Evolutionary conservation across 2,329 filamentous ascomycete genomes (phyloP).

Genomic region (Stylonectria norvegica): DNA sequence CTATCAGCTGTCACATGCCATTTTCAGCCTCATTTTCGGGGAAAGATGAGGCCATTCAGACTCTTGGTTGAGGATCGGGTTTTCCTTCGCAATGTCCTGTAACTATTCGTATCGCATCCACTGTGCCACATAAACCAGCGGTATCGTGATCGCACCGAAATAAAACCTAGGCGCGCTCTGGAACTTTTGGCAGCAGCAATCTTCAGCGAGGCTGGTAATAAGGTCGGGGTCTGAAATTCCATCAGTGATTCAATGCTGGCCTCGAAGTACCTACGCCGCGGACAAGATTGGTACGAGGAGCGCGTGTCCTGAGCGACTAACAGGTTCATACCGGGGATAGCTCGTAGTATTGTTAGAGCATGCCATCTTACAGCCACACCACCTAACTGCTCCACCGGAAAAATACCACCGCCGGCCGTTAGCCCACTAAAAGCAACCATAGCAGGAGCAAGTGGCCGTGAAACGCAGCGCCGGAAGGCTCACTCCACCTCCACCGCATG

Average conservation of each 20-base stretch:
- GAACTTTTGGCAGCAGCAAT: too few species aligned
- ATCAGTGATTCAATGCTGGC: neutral
- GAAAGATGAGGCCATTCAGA: too few species aligned
- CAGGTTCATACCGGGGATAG: neutral
- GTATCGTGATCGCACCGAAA: too few species aligned
- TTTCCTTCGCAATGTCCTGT: too few species aligned
- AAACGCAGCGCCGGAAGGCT: too few species aligned
- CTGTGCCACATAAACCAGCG: too few species aligned
- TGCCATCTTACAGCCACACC: neutral
- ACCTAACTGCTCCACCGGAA: neutral
- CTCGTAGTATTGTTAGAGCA: neutral
- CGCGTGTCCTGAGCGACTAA: neutral
- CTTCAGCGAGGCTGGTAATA: too few species aligned
- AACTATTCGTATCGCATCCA: too few species aligned
- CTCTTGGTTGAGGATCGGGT: too few species aligned
- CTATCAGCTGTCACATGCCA: too few species aligned
- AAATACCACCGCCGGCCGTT: neutral
- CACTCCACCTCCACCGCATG: slow-evolving; percentile 26
- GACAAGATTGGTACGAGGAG: neutral
- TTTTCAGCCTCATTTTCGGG: too few species aligned
- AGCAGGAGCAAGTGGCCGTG: slow-evolving; percentile 8
- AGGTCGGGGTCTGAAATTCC: neutral
- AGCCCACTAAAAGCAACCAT: neutral
- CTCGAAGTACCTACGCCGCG: neutral
- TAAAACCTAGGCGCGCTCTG: too few species aligned